phyloP scores from a whole-genome alignment of 208 protist genomes.

The Trypanosoma scelopori region DNA sequence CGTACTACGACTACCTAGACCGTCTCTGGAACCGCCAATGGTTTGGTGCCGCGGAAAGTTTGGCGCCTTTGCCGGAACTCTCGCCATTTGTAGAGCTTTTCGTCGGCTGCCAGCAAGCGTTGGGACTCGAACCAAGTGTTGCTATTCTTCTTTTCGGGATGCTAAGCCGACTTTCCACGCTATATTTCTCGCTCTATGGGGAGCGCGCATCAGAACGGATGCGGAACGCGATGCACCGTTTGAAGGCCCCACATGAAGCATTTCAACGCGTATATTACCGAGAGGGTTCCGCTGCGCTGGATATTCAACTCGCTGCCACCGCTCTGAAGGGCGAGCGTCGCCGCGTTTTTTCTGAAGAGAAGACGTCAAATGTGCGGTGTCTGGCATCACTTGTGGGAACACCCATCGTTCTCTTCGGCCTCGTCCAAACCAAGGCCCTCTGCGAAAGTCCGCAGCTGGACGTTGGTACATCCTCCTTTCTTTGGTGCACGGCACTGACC shows the following conservation, averaged over 20 bases:
- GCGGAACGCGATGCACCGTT: conserved; percentile 66
- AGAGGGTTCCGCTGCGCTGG: conserved; percentile 52
- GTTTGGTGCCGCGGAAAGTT: conserved; percentile 56
- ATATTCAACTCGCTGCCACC: conserved; percentile 78
- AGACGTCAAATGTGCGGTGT: conserved; percentile 73
- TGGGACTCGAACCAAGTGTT: conserved; percentile 53
- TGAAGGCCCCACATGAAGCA: conserved; percentile 63
- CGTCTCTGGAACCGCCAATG: conserved; percentile 66
- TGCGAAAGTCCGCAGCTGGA: conserved; percentile 59
- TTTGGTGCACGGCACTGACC: conserved; percentile 72
- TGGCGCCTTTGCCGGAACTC: conserved; percentile 7
- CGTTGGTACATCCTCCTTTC: conserved; percentile 68
- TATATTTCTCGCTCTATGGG: conserved; percentile 80
- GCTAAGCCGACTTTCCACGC: conserved; percentile 55
- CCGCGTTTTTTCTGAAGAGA: conserved; percentile 63
- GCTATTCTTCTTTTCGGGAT: conserved; percentile 58
- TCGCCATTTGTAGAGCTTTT: conserved; percentile 43
- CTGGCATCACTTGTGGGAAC: conserved; percentile 60
- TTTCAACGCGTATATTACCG: conserved; percentile 84
- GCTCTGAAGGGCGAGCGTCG: conserved; percentile 75
- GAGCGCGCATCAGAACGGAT: conserved; percentile 78
- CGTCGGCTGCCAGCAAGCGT: conserved; percentile 34
- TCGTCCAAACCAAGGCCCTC: conserved; percentile 57
- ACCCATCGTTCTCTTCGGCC: conserved; percentile 62
- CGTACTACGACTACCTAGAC: conserved; percentile 65